Evolutionary conservation across 2,329 filamentous ascomycete species (phyloP), one percentile per base, ranked within the genome.

Genomic region (Aspergillus pseudoterreus): DNA sequence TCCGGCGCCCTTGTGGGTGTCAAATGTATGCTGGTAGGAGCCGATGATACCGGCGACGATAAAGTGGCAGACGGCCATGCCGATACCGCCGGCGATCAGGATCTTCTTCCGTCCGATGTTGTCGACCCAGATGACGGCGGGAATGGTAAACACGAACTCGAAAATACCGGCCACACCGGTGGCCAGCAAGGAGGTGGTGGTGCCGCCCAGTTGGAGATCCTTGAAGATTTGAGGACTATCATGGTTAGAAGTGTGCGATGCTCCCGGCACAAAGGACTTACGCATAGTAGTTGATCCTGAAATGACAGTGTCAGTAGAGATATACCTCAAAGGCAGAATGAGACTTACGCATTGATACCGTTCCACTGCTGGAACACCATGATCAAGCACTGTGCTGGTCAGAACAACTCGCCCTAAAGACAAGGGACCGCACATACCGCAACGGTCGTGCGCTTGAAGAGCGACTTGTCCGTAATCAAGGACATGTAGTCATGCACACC

Each of bases 1-100:
- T 1, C 87, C 87, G 0, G 85, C 84, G 0, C 79, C 80, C 6
- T 67, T 60, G 54, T 90, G 79, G 0, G 73, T 64, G 0, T 69
- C 64, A 76, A 86, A 91, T 3, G 76, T 69, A 56, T 82, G 64
- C n/a, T 82, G 71, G 63, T 85, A 83, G 55, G 76, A 81, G 33
- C 83, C 87, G 4, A 86, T 78, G 52, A 90, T 87, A 36, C 82
- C 77, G 1, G 85, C 85, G 50, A 90, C 84, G 60, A 90, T 85
- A 57, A 90, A 81, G 63, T 89, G 86, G 61, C 83, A 88, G 4
- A 77, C 73, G 0, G 78, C 83, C 86, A 90, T 90, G 8, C 85
- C 86, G 15, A 88, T 73, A 0, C 85, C 85, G 11, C 87, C 73
- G 1, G 65, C 59, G 11, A 71, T 66, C 2, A 76, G 57, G n/a